phyloP scores from a whole-genome alignment of 805 yeast species.

The Candida pseudoglaebosa region DNA sequence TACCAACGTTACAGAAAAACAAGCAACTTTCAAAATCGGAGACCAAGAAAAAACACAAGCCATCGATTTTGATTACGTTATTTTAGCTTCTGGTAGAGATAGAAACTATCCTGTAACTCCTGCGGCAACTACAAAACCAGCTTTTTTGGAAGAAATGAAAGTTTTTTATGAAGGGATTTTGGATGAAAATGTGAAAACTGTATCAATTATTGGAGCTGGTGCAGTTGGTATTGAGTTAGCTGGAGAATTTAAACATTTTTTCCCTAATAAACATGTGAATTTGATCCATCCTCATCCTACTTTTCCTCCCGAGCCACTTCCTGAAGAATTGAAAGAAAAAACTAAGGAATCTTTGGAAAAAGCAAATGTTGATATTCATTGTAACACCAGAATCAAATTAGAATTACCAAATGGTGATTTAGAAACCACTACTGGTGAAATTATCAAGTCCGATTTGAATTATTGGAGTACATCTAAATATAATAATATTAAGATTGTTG shows the following conservation, averaged over 20 bases:
- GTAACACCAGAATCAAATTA: constrained; percentile 28
- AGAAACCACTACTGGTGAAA: constrained; percentile 23
- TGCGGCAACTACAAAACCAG: constrained; percentile 28
- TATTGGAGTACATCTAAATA: constrained; percentile 34
- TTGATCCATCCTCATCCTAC: constrained; percentile 34
- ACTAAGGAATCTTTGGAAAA: constrained; percentile 22
- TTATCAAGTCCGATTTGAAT: constrained; percentile 26
- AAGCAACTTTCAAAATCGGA: background rate
- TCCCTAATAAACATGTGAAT: constrained; percentile 30
- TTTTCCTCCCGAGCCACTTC: constrained; percentile 37
- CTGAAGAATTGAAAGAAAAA: constrained; percentile 24
- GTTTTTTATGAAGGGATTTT: constrained; percentile 25
- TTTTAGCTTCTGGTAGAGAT: constrained; percentile 48
- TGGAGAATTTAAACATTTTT: constrained; percentile 33
- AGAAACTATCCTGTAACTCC: constrained; percentile 56
- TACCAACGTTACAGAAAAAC: constrained; percentile 8
- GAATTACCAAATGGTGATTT: constrained; percentile 25
- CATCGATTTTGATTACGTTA: constrained; percentile 42
- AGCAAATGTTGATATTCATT: constrained; percentile 25
- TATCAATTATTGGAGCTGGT: constrained; percentile 45
- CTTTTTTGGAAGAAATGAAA: constrained; percentile 42
- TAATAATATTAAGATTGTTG: constrained; percentile 29
- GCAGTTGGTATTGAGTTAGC: constrained; percentile 44
- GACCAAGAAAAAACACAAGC: constrained; percentile 8
- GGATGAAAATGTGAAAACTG: constrained; percentile 21